Evolutionary conservation across 2,329 filamentous ascomycete species (phyloP), one percentile per base, ranked within the genome.

Genomic region (Fusarium virguliforme): DNA sequence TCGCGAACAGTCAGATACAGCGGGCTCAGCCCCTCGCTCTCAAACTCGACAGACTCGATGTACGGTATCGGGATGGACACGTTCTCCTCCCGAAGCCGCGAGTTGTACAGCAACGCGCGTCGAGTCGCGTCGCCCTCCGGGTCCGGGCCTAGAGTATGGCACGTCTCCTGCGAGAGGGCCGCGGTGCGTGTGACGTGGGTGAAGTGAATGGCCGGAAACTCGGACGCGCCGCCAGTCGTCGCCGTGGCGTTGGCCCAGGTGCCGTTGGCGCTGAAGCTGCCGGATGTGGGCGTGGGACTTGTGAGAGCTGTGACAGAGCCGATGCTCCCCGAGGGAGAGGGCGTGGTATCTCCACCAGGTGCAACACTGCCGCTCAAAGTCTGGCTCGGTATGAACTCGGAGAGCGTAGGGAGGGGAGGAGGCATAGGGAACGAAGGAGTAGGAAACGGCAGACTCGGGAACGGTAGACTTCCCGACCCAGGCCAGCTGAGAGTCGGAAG

Each of bases 21-120:
- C 0, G 81, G 80, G 4, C 76, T 68, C 2, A 81, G 60, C 1
- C 77, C 79, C 15, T 78, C 74, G 4, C 68, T 71, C 24, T 79
- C 75, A 51, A 82, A 79, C 43, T 78, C 76, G 24, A 83, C 74
- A 0, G 81, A 79, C 54, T 83, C 79, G 4, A 83, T 77, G 50
- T 80, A 83, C 0, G 81, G 80, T 24, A 77, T 74, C 1, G 80
- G 79, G 6, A 82, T 77, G 0, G 77, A 74, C 15, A 73, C 64
- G 32, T 81, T 80, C 2, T 67, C 64, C 51, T 79, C 77, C 9
- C 67, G 76, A 7, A 78, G 63, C 6, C 75, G 76, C 13, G 73
- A 70, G 46, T 80, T 81, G 48, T 78, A 77, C n/a, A 83, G 54
- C 5, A 77, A 59, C 0, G 79, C 74, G 38, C 80, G 68, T 24